Evolutionary conservation across 768 basidiomycete genomes (phyloP), one percentile per base, ranked within the genome.

Genomic region (Suillus subalutaceus): DNA sequence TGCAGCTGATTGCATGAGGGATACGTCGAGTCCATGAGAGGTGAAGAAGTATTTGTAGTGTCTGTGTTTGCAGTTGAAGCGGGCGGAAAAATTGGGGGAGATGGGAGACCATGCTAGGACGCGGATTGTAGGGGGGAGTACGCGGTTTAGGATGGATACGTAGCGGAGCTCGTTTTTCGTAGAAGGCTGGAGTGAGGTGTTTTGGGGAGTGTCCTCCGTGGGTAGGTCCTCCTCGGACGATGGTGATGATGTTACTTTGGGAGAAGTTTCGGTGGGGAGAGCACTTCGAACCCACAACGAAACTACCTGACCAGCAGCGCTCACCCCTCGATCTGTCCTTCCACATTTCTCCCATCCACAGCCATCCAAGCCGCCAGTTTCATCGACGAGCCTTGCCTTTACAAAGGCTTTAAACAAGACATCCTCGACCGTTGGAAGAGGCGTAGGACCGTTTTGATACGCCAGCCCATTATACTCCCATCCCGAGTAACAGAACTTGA

Each of bases 11-110:
- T 84, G 85, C 96, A 99, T 98, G 56, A 81, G 83, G 2, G 79
- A 72, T 37, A 96, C 74, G 77, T 96, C 87, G 63, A 98, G 87
- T 38, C 78, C 78, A 40, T 82, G 78, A 0, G 87, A 99, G 15
- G 52, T 53, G 52, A 53, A 99, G 78, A 98, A 97, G 79, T 99
- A 99, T 74, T 97, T 98, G 88, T 99, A 99, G 75, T 99, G 97
- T 44, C 97, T 84, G 72, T 86, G 89, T 62, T 79, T 82, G 80
- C 97, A 98, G 15, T 89, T 90, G 79, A 91, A 96, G 5, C 97
- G 90, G 9, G 96, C 91, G 26, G 96, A 95, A 78, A 99, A 99
- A 41, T 75, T 74, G 9, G 84, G 76, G 3, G 86, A 76, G 37
- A 99, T 90, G 23, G 96, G 94, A 10, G 97, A 94, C 96, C 97